phyloP scores from a whole-genome alignment of 371 early-diverging fungal species.

The Zancudomyces culisetae region DNA sequence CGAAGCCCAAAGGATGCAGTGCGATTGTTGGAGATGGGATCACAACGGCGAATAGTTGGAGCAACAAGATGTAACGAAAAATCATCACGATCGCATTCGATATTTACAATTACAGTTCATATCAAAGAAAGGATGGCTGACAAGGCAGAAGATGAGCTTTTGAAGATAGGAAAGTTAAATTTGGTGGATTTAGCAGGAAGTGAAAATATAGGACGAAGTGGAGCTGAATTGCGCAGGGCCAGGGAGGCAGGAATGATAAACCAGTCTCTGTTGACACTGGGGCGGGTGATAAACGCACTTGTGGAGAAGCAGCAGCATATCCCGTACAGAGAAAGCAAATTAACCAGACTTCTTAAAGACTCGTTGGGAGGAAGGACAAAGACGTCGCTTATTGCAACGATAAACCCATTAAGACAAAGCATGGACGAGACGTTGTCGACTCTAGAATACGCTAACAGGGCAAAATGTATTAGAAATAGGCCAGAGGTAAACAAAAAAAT shows the following conservation, averaged over 20 bases:
- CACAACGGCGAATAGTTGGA: conserved; percentile 58
- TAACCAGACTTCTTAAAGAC: conserved; percentile 88
- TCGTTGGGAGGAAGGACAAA: conserved; percentile 87
- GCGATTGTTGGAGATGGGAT: conserved; percentile 49
- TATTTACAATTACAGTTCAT: conserved; percentile 77
- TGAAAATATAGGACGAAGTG: conserved; percentile 80
- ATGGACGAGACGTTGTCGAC: conserved; percentile 84
- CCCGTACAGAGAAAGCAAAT: conserved; percentile 87
- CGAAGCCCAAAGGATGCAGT: conserved; percentile 54
- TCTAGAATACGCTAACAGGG: conserved; percentile 84
- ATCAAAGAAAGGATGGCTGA: conserved; percentile 44
- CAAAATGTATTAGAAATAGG: conserved; percentile 83
- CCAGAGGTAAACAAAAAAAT: conserved; percentile 72
- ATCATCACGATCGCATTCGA: conserved; percentile 84
- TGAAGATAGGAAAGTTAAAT: conserved; percentile 75
- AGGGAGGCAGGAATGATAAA: conserved; percentile 87
- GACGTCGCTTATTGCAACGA: conserved; percentile 88
- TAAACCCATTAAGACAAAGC: conserved; percentile 55
- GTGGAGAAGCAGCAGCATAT: conserved; percentile 62
- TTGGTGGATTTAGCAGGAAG: conserved; percentile 97
- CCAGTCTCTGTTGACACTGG: conserved; percentile 73
- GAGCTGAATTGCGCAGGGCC: conserved; percentile 69
- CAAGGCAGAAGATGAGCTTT: conserved; percentile 55
- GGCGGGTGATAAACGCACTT: conserved; percentile 80
- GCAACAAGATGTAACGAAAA: conserved; percentile 78